A percentile compares a stretch with the other conserved stretches of the same genome.
phyloP scores from a whole-genome alignment of 805 yeast species.

The Wickerhamomyces bisporus region DNA sequence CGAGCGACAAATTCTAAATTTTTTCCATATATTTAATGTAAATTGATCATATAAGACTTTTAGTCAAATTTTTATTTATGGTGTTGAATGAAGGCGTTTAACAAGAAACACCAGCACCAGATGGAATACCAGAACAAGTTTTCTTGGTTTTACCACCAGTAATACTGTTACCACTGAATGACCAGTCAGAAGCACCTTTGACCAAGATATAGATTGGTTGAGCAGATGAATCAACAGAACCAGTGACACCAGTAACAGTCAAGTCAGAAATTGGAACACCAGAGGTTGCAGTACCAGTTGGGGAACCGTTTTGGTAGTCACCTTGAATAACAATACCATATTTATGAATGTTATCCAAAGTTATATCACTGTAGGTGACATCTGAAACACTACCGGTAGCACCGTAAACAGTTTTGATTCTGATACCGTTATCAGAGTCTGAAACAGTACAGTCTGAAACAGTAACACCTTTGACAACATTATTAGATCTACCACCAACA shows the following conservation, averaged over 20 bases:
- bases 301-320: slow-evolving; percentile 10
- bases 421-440: slow-evolving; percentile 11
- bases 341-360: slow-evolving; percentile 4
- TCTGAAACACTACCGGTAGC: slow-evolving; percentile 14
- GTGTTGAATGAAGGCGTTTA: background rate
- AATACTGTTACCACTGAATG: slow-evolving; percentile 5
- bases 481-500: slow-evolving; percentile 15
- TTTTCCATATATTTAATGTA: too few species aligned
- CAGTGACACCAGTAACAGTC: slow-evolving; percentile 8
- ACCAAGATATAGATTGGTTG: slow-evolving; percentile 10
- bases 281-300: slow-evolving; percentile 12
- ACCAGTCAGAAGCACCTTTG: slow-evolving; percentile 12
- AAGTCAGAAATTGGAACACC: slow-evolving; percentile 15
- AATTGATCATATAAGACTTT: too few species aligned
- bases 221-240: slow-evolving; percentile 11
- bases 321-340: slow-evolving; percentile 17
- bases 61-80: too few species aligned
- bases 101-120: slow-evolving; percentile 13
- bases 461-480: slow-evolving; percentile 8
- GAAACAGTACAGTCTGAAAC: slow-evolving; percentile 6
- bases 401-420: slow-evolving; percentile 14
- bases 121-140: slow-evolving; percentile 14
- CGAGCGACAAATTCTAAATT: too few species aligned
- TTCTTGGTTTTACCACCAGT: slow-evolving; percentile 10
- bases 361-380: slow-evolving; percentile 8